These are phyloP conservation scores for Lactifluus rugatus DNA, from an alignment of 768 basidiomycete genomes.

Conservation along the genomic window DNA sequence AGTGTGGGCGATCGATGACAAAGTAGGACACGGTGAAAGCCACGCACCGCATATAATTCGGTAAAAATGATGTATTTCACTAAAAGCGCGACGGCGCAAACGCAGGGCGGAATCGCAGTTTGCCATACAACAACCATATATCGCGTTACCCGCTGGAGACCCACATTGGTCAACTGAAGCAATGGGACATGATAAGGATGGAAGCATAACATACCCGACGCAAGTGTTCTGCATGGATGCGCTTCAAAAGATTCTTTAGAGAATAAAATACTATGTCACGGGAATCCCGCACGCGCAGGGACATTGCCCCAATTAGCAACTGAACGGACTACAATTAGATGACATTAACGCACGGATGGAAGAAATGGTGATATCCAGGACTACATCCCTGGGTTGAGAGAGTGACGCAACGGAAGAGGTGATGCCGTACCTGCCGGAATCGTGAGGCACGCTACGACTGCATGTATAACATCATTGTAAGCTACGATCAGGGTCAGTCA, in stretches of 20 bases:
- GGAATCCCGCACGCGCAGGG: too few relatives aligned
- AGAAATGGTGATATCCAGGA: conserved; percentile 1
- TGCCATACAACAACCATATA: conserved; percentile 8
- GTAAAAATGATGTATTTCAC: conserved; percentile 9
- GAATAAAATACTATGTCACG: not conserved
- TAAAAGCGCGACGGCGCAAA: conserved; percentile 5
- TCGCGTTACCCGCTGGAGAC: not conserved
- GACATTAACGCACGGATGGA: not conserved
- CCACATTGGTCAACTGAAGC: not conserved
- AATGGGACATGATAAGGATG: not conserved
- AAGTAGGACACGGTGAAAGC: not conserved
- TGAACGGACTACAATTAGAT: not conserved
- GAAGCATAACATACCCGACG: conserved; percentile 7
- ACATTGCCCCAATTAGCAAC: not conserved
- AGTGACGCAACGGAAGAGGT: not conserved
- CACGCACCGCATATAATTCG: conserved; percentile 2
- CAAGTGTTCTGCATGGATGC: conserved; percentile 10
- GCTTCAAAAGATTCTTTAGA: not conserved
- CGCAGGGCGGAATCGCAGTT: conserved; percentile 3
- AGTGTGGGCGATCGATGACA: not conserved
- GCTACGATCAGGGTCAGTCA: not conserved
- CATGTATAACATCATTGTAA: not conserved
- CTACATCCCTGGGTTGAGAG: not conserved
- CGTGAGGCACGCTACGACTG: conserved; percentile 4
- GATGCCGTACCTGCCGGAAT: conserved; percentile 8